A percentile compares a stretch with the other conserved stretches of the same genome.
phyloP scores from a whole-genome alignment of 306 rosid species.

The Morella rubra region DNA sequence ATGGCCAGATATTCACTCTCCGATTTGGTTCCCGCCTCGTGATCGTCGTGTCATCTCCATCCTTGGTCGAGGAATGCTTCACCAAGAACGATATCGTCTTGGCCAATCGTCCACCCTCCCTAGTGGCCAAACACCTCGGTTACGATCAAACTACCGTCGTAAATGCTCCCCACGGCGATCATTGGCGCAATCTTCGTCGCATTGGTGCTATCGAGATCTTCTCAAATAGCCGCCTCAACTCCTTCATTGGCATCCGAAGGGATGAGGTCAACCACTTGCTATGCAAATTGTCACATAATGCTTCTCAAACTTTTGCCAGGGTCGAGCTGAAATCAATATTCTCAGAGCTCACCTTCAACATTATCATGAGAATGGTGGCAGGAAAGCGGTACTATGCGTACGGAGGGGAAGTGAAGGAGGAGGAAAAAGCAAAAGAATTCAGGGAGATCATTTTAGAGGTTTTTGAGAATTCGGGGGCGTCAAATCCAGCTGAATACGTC shows the following conservation, averaged over 20 bases:
- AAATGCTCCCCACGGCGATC: slow-evolving; percentile 53
- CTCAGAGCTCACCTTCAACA: slow-evolving; percentile 52
- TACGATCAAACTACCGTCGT: slow-evolving; percentile 41
- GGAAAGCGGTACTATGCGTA: slow-evolving; percentile 68
- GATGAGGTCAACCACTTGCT: slow-evolving; percentile 48
- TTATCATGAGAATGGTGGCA: slow-evolving; percentile 58
- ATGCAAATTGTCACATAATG: slow-evolving; percentile 21
- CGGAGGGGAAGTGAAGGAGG: slow-evolving; percentile 22
- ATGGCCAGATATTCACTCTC: slow-evolving; percentile 40
- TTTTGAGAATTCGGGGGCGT: slow-evolving; percentile 3
- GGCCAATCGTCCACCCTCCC: slow-evolving; percentile 43
- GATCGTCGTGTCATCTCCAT: slow-evolving; percentile 46
- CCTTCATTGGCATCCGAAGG: slow-evolving; percentile 30
- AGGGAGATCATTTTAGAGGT: slow-evolving; percentile 38
- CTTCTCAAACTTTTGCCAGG: slow-evolving; percentile 15
- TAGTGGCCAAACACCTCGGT: slow-evolving; percentile 37
- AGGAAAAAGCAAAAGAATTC: slow-evolving; percentile 45
- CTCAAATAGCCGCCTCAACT: slow-evolving; percentile 35
- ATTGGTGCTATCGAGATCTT: slow-evolving; percentile 55
- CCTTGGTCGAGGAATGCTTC: slow-evolving; percentile 61
- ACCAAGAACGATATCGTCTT: slow-evolving; percentile 58
- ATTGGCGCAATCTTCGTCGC: slow-evolving; percentile 81
- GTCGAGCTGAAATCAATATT: slow-evolving; percentile 42
- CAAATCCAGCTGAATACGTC: slow-evolving; percentile 38
- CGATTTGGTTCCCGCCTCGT: slow-evolving; percentile 32